Conservation (phyloP, 768 basidiomycete genomes). For the Auricularia sp. region DNA sequence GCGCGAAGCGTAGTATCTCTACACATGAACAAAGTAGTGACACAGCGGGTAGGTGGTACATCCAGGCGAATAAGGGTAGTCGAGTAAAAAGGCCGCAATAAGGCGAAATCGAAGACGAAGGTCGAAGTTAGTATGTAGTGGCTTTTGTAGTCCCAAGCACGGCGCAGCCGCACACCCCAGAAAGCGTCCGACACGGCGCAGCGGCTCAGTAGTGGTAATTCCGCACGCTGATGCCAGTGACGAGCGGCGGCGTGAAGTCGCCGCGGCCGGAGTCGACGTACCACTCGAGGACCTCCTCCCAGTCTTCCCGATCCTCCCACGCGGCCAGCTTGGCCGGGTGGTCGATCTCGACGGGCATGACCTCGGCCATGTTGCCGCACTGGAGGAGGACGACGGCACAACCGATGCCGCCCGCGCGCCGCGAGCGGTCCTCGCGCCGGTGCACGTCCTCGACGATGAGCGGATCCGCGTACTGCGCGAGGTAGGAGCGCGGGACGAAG, state of each 20-base stretch:
- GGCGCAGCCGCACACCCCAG: neutral
- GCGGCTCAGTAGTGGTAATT: neutral
- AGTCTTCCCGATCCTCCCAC: neutral
- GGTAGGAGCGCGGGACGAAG: constrained; percentile 58
- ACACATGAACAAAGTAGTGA: neutral
- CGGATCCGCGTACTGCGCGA: constrained; percentile 48
- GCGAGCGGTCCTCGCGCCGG: constrained; percentile 70
- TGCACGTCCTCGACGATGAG: constrained; percentile 68
- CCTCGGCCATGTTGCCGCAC: constrained; percentile 64
- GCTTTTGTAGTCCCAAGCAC: neutral
- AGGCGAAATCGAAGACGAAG: neutral
- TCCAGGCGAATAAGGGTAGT: neutral
- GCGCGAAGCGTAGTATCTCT: neutral
- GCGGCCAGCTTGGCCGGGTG: neutral
- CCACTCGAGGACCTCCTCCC: constrained; percentile 1
- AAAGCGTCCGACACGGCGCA: neutral
- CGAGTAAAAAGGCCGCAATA: neutral
- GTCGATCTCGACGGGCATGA: constrained; percentile 68
- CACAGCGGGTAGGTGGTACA: neutral
- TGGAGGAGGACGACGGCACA: constrained; percentile 66
- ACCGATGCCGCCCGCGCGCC: constrained; percentile 65
- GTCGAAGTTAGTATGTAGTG: neutral
- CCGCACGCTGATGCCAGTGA: neutral
- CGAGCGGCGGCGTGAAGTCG: neutral
- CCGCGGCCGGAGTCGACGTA: neutral